Conservation (phyloP, 352 stramenopile genomes). For the Bremia lactucae region DNA sequence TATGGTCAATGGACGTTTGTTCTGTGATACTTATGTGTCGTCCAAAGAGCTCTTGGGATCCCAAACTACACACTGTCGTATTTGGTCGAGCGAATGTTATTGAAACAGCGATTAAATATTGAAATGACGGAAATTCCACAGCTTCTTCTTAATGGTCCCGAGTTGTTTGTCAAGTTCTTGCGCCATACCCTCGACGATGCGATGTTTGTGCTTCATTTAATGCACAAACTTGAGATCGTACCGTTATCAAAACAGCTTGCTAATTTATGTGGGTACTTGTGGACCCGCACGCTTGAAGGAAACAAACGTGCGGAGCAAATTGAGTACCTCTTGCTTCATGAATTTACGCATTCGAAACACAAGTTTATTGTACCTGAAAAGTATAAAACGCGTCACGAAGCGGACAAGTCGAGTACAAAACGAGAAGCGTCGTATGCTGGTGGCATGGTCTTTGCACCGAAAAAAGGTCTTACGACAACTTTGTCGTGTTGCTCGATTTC, state of each 20-base stretch:
- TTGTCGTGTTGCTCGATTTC: conserved; percentile 99
- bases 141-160: conserved; percentile 79
- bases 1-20: conserved; percentile 89
- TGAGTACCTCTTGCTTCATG: conserved; percentile 99
- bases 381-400: conserved; percentile 57
- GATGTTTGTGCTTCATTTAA: conserved; percentile 93
- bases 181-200: conserved; percentile 93
- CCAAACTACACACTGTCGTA: conserved; percentile 97
- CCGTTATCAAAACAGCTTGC: conserved; percentile 98
- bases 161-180: conserved; percentile 90
- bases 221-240: conserved; percentile 97
- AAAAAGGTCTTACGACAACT: conserved; percentile 99
- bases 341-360: conserved; percentile 90
- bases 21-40: conserved; percentile 97
- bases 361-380: conserved; percentile 99
- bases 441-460: conserved; percentile 98
- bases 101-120: conserved; percentile 84
- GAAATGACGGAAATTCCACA: conserved; percentile 93
- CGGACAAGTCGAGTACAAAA: conserved; percentile 43
- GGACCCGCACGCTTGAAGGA: conserved; percentile 91
- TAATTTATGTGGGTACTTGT: conserved; percentile 97
- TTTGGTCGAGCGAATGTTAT: conserved; percentile 88
- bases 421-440: conserved; percentile 93
- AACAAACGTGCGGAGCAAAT: conserved; percentile 97
- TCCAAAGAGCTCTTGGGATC: conserved; percentile 94